These are phyloP conservation scores for Oryza longistaminata DNA, from an alignment of 176 grass and related monocot species.

Conservation along the genomic window DNA sequence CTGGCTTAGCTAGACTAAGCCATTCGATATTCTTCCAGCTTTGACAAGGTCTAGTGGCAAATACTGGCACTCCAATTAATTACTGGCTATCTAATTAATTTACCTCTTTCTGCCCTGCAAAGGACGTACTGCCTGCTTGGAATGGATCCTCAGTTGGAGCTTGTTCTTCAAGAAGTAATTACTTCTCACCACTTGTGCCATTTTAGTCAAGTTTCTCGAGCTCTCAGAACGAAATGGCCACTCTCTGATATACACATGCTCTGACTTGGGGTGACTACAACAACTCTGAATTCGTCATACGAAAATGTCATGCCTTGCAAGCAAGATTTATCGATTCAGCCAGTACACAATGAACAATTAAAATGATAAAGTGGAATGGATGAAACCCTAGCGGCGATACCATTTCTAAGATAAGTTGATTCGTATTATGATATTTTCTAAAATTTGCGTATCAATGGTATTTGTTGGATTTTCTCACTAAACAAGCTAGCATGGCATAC, in stretches of 20 bases:
- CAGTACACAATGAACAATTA: not conserved
- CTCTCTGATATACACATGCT: not conserved
- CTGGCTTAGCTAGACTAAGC: too few relatives aligned
- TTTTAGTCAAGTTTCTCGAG: not conserved
- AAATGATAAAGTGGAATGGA: not conserved
- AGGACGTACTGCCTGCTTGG: not conserved
- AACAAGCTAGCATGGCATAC: not conserved
- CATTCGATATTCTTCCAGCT: too few relatives aligned
- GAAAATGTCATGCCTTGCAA: not conserved
- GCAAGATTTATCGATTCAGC: not conserved
- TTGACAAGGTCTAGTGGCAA: too few relatives aligned
- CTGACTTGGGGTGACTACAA: not conserved
- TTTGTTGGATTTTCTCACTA: too few relatives aligned
- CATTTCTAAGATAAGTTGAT: too few relatives aligned
- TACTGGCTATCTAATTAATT: not conserved
- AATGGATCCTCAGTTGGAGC: not conserved
- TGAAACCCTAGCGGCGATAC: too few relatives aligned
- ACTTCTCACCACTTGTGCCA: too few relatives aligned
- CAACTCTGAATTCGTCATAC: not conserved
- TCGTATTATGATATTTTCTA: too few relatives aligned
- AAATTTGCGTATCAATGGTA: too few relatives aligned
- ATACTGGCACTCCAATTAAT: not conserved
- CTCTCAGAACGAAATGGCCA: not conserved
- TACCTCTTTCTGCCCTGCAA: not conserved
- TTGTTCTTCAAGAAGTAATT: not conserved